Percentiles rank a stretch among this genome's conserved stretches.
phyloP scores from a whole-genome alignment of 352 stramenopile genomes.

The Globisporangium apiculatum region DNA sequence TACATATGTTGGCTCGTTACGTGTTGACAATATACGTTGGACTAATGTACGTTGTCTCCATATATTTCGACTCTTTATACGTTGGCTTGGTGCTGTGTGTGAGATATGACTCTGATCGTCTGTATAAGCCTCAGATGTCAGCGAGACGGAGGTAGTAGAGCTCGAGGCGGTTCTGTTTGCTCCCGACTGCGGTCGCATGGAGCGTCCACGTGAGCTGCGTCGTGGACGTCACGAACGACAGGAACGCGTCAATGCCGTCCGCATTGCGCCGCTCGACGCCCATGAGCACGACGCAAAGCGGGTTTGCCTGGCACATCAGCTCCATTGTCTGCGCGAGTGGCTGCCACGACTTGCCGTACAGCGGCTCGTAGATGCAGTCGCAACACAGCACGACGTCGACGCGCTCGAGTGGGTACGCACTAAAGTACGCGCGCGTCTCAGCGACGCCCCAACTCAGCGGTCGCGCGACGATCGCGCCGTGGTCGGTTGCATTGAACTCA shows the following conservation, averaged over 20 bases:
- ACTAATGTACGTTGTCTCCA: too few species aligned
- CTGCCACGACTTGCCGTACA: constrained; percentile 91
- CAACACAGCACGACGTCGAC: constrained; percentile 92
- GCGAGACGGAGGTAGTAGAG: constrained; percentile 53
- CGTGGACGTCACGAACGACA: constrained; percentile 42
- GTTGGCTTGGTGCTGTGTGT: too few species aligned
- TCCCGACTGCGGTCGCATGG: constrained; percentile 33
- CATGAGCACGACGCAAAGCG: constrained; percentile 59
- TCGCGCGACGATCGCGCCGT: constrained; percentile 39
- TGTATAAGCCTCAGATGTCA: background rate
- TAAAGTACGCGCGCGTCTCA: constrained; percentile 58
- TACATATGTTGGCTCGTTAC: too few species aligned
- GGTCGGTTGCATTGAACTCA: background rate
- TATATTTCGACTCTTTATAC: too few species aligned
- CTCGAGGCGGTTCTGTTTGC: constrained; percentile 55
- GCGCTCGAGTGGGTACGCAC: constrained; percentile 30
- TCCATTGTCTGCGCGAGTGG: constrained; percentile 86
- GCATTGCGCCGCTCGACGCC: constrained; percentile 72
- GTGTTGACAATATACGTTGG: too few species aligned
- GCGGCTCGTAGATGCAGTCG: constrained; percentile 93
- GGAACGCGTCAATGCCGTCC: constrained; percentile 77
- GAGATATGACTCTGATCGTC: too few species aligned
- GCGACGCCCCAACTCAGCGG: constrained; percentile 77
- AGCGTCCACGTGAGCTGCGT: constrained; percentile 43
- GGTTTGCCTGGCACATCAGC: constrained; percentile 49